phyloP scores from a whole-genome alignment of 2,329 filamentous ascomycete species.

The Rutstroemia sp. region DNA sequence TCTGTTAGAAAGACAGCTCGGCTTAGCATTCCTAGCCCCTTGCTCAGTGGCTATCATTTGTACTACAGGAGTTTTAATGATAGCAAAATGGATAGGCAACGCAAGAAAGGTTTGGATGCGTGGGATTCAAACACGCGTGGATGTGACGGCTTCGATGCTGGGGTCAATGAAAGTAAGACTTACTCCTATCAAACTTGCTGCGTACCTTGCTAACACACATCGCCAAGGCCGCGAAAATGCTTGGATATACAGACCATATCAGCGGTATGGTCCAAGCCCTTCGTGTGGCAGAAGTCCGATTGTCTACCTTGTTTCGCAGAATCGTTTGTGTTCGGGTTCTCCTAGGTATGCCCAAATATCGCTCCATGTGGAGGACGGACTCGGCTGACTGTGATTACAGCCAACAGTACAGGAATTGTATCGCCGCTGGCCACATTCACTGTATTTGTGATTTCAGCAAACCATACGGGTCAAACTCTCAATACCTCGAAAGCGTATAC shows the following conservation, averaged over 20 bases:
- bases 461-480: slow-evolving; percentile 24
- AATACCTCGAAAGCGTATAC: slow-evolving; percentile 33
- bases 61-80: slow-evolving; percentile 19
- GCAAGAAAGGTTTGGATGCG: slow-evolving; percentile 28
- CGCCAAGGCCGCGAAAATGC: slow-evolving; percentile 27
- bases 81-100: slow-evolving; percentile 20
- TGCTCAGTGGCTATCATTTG: slow-evolving; percentile 21
- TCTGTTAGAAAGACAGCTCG: slow-evolving; percentile 26
- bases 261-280: slow-evolving; percentile 30
- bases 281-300: slow-evolving; percentile 32
- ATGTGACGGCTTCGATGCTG: slow-evolving; percentile 26
- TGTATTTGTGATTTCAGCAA: slow-evolving; percentile 30
- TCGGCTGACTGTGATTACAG: slow-evolving; percentile 6
- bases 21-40: slow-evolving; percentile 22
- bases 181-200: neutral
- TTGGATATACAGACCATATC: slow-evolving; percentile 31
- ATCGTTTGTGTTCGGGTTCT: slow-evolving; percentile 24
- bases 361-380: neutral
- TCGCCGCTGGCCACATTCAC: slow-evolving; percentile 35
- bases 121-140: slow-evolving; percentile 27
- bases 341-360: slow-evolving; percentile 11
- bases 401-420: slow-evolving; percentile 23
- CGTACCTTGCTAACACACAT: neutral
- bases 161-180: slow-evolving; percentile 26
- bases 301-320: slow-evolving; percentile 33